phyloP scores from a whole-genome alignment of 768 basidiomycete genomes.

The Termitomyces sp. region DNA sequence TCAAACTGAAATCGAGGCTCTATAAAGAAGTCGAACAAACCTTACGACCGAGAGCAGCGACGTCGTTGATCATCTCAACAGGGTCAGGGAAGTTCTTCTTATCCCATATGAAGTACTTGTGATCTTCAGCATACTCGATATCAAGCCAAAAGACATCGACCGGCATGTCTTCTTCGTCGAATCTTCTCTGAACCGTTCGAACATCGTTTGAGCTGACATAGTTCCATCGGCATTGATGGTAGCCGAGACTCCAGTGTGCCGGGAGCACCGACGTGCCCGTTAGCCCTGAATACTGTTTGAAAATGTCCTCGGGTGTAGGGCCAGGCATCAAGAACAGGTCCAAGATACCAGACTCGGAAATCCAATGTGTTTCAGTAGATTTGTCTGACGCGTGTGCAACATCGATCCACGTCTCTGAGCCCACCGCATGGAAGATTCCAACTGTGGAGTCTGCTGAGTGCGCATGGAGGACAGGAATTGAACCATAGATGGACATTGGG shows the following conservation, averaged over 20 bases:
- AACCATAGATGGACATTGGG: conserved; percentile 81
- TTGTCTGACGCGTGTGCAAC: conserved; percentile 61
- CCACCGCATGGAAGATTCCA: conserved; percentile 82
- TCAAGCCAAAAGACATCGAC: conserved; percentile 97
- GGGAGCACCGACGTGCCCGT: conserved; percentile 89
- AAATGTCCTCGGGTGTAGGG: conserved; percentile 75
- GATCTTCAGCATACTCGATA: conserved; percentile 91
- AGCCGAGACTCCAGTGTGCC: conserved; percentile 84
- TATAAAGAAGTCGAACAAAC: conserved; percentile 29
- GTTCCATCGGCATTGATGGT: conserved; percentile 99
- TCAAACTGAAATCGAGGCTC: not conserved
- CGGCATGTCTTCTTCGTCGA: conserved; percentile 93
- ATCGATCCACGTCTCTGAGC: conserved; percentile 94
- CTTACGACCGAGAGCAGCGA: conserved; percentile 82
- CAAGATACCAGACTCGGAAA: conserved; percentile 94
- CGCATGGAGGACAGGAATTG: conserved; percentile 90
- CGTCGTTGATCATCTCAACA: conserved; percentile 86
- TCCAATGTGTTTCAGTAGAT: conserved; percentile 91
- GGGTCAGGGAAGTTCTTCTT: conserved; percentile 90
- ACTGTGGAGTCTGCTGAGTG: conserved; percentile 86
- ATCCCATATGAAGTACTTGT: conserved; percentile 98
- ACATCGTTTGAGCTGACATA: conserved; percentile 90
- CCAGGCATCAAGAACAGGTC: conserved; percentile 94
- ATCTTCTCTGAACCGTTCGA: conserved; percentile 73
- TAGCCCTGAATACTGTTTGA: conserved; percentile 78